These are phyloP conservation scores for Sideroxylon spinosum DNA, from an alignment of 179 eudicot species.

Conservation along the genomic window DNA sequence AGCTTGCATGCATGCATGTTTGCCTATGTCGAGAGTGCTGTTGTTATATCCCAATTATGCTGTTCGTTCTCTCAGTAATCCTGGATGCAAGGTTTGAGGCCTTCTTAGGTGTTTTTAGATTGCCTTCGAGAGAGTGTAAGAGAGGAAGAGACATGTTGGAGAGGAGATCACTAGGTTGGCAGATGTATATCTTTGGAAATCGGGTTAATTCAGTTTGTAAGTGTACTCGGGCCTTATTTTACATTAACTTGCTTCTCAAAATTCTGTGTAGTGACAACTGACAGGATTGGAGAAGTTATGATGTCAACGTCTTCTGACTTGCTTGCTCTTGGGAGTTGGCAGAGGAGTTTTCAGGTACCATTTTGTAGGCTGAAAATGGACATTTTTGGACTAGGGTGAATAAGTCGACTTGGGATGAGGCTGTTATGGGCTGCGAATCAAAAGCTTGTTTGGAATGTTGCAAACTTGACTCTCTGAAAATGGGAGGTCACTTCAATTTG, in stretches of 20 bases:
- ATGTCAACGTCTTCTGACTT: not conserved
- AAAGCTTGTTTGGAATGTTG: not conserved
- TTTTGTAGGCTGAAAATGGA: too few species aligned
- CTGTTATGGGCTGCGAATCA: not conserved
- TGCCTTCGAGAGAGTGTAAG: not conserved
- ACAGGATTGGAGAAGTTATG: not conserved
- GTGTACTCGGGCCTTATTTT: not conserved
- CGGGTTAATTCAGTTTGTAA: not conserved
- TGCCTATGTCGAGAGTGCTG: not conserved
- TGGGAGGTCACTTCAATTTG: not conserved
- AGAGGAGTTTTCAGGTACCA: constrained; percentile 9
- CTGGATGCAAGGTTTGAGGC: not conserved
- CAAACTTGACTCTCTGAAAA: not conserved
- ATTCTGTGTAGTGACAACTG: not conserved
- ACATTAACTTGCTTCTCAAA: not conserved
- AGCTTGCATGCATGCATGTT: not conserved
- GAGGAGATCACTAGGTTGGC: not conserved
- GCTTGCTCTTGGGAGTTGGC: not conserved
- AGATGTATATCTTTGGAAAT: not conserved
- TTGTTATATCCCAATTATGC: not conserved
- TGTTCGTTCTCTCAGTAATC: not conserved
- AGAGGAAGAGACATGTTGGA: not conserved
- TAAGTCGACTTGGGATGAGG: constrained; percentile 5
- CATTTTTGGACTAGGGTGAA: not conserved
- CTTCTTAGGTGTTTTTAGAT: not conserved